Percentiles rank a stretch among this genome's conserved stretches.
Evolutionary conservation across 1,284 basidiomycete species (phyloP).

Genomic region (Coniophora puteana): DNA sequence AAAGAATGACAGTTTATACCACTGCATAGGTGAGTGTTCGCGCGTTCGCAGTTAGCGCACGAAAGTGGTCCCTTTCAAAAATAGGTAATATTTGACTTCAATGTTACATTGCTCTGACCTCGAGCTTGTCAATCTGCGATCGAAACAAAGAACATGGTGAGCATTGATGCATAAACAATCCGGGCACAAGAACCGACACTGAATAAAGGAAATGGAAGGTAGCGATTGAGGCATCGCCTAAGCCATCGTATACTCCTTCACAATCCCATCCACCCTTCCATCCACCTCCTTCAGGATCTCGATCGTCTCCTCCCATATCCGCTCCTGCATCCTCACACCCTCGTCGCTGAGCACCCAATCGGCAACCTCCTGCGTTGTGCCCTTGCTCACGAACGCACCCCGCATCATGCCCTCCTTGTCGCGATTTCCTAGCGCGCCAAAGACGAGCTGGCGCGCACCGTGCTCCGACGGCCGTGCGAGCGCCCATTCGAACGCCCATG

Average conservation of each 20-base stretch:
- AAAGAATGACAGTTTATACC: no score
- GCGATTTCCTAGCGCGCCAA: background rate
- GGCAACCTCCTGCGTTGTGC: background rate
- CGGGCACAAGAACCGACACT: no score
- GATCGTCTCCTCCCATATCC: constrained; percentile 1
- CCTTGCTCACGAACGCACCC: background rate
- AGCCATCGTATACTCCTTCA: background rate
- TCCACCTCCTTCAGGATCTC: background rate
- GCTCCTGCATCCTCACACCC: background rate
- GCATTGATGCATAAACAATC: no score
- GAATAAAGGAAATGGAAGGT: no score
- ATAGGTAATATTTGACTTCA: no score
- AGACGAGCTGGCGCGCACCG: background rate
- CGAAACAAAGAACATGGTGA: no score
- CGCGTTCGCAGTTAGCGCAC: no score
- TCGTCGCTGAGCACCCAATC: constrained; percentile 1
- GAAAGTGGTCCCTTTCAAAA: no score
- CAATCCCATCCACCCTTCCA: background rate
- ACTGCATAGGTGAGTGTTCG: no score
- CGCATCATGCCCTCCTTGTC: background rate
- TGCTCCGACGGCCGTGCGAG: background rate
- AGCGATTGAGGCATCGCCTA: no score
- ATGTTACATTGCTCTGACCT: no score
- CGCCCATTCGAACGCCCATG: background rate
- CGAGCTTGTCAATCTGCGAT: no score